These are phyloP conservation scores for Xylaria arbuscula DNA, from an alignment of 2,329 filamentous ascomycete genomes.

Conservation along the genomic window DNA sequence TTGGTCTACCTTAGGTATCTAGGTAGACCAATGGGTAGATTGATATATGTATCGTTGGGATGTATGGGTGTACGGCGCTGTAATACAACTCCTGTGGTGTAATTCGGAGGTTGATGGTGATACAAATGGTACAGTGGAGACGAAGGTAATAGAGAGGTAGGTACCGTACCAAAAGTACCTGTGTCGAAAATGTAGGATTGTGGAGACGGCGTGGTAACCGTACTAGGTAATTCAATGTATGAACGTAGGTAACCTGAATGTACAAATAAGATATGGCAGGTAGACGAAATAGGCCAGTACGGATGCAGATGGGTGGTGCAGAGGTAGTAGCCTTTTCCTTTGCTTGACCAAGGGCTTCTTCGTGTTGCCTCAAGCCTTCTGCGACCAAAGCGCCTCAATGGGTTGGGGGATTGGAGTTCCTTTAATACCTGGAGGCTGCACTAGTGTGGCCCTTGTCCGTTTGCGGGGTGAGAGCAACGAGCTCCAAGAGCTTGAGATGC, in stretches of 20 bases:
- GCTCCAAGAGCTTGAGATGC: conserved; percentile 25
- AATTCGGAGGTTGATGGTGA: neutral
- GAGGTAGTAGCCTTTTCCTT: conserved; percentile 1
- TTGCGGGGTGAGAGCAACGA: conserved; percentile 43
- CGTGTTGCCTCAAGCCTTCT: conserved; percentile 16
- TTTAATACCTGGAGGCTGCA: conserved; percentile 52
- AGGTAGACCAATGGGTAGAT: neutral
- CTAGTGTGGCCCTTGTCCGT: conserved; percentile 44
- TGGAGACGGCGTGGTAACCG: conserved; percentile 12
- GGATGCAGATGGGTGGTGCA: neutral
- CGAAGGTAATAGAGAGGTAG: neutral
- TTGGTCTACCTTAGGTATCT: neutral
- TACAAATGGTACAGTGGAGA: neutral
- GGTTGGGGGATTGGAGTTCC: conserved; percentile 49
- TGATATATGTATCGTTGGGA: neutral
- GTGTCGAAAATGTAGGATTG: neutral
- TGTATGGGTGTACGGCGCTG: neutral
- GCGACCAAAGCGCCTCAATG: conserved; percentile 41
- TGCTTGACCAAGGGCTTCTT: conserved; percentile 1
- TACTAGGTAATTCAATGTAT: neutral
- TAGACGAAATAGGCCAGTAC: too few relatives aligned
- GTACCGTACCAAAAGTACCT: too few relatives aligned
- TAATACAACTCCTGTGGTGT: neutral
- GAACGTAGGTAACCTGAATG: neutral
- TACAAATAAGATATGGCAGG: too few relatives aligned